Conservation (phyloP, 78 protist species). For the Cavenderia fasciculata region DNA sequence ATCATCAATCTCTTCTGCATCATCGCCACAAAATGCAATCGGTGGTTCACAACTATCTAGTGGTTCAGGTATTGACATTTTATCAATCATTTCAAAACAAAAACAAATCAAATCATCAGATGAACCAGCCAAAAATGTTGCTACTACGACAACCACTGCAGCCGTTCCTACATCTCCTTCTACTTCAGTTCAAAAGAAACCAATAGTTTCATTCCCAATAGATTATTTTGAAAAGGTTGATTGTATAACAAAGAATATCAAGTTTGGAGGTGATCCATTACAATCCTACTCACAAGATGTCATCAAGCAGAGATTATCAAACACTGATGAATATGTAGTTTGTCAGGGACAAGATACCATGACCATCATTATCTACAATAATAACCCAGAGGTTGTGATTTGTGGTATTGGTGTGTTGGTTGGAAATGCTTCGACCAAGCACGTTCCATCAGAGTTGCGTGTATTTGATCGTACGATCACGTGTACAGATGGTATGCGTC, state of each 20-base stretch:
- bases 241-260: conserved; percentile 64
- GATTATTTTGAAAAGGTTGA: conserved; percentile 80
- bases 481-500: neutral
- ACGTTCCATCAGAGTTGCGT: conserved; percentile 55
- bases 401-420: conserved; percentile 82
- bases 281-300: conserved; percentile 44
- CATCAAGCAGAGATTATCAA: conserved; percentile 26
- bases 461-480: conserved; percentile 42
- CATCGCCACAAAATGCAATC: neutral
- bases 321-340: conserved; percentile 52
- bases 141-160: neutral
- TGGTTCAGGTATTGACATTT: conserved; percentile 19
- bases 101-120: neutral
- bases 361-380: conserved; percentile 14
- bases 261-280: conserved; percentile 65
- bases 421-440: conserved; percentile 55
- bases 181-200: neutral
- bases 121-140: neutral
- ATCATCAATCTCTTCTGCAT: neutral
- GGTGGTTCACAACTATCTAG: neutral
- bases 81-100: conserved; percentile 1
- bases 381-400: conserved; percentile 25
- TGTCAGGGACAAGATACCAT: conserved; percentile 36
- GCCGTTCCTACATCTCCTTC: neutral
- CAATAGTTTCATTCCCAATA: conserved; percentile 75